These are phyloP conservation scores for Beta corolliflora DNA, from an alignment of 179 eudicot genomes.

Conservation along the genomic window DNA sequence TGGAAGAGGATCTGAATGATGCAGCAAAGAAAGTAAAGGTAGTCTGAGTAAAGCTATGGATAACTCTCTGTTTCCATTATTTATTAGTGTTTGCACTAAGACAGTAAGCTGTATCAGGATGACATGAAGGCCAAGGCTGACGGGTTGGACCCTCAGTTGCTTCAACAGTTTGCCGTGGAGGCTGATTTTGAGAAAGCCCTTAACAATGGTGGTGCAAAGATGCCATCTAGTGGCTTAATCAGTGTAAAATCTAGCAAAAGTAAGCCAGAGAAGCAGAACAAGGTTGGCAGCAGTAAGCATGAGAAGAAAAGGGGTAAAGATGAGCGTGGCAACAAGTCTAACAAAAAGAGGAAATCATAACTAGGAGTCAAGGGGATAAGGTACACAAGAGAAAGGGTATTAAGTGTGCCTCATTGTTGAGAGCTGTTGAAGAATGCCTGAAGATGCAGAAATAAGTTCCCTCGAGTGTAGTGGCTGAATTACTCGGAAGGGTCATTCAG, in stretches of 20 bases:
- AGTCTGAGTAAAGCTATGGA: neutral
- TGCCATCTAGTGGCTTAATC: constrained; percentile 55
- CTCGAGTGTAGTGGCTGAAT: neutral
- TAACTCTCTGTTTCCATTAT: neutral
- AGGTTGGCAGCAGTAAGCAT: constrained; percentile 36
- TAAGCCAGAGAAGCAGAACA: constrained; percentile 45
- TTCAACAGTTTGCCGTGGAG: constrained; percentile 58
- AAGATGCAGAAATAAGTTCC: too few species aligned
- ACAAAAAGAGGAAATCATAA: constrained; percentile 67
- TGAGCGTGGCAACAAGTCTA: constrained; percentile 48
- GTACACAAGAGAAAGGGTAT: neutral
- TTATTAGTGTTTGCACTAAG: neutral
- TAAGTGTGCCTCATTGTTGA: neutral
- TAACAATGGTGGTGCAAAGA: constrained; percentile 56
- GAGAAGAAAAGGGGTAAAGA: constrained; percentile 66
- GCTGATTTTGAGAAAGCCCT: constrained; percentile 68
- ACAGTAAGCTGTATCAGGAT: constrained; percentile 41
- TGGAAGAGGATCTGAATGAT: constrained; percentile 72
- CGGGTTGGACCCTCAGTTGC: constrained; percentile 52
- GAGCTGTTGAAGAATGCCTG: neutral
- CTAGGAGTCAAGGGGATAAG: neutral
- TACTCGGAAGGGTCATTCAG: neutral
- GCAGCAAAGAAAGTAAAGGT: constrained; percentile 75
- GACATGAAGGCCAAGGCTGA: constrained; percentile 63
- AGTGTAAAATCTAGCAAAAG: constrained; percentile 63